A percentile compares a stretch with the other conserved stretches of the same genome.
Evolutionary conservation across 306 rosid species (phyloP).

Genomic region (Cicer cuneatum): DNA sequence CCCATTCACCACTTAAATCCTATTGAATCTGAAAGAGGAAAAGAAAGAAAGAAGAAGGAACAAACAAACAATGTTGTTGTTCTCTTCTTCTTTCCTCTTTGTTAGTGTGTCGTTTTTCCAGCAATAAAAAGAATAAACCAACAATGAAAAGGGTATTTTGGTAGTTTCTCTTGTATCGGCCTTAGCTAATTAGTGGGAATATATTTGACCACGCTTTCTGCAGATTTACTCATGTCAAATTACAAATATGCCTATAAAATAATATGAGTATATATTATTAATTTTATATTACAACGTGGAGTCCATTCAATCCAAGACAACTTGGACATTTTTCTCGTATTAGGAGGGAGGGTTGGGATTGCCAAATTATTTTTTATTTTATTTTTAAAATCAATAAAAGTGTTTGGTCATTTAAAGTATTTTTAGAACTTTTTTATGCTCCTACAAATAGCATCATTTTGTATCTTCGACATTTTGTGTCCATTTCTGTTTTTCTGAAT

Average conservation of each 20-base stretch:
- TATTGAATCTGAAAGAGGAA: conserved; percentile 19
- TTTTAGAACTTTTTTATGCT: too few species aligned
- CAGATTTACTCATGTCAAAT: not conserved
- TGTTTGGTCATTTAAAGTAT: too few species aligned
- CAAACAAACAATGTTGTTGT: conserved; percentile 49
- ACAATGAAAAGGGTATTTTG: conserved; percentile 23
- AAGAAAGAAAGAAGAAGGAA: conserved; percentile 49
- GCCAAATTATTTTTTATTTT: too few species aligned
- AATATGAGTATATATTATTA: not conserved
- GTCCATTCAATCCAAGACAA: not conserved
- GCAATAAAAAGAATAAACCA: conserved; percentile 42
- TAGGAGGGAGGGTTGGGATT: not conserved
- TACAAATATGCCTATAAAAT: conserved; percentile 16
- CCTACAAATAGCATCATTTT: too few species aligned
- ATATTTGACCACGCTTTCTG: not conserved
- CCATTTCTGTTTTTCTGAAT: too few species aligned
- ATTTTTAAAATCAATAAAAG: too few species aligned
- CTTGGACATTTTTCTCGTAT: not conserved
- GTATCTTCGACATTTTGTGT: too few species aligned
- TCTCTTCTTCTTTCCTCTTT: conserved; percentile 43
- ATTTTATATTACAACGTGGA: not conserved
- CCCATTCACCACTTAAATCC: conserved; percentile 57
- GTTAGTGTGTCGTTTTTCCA: conserved; percentile 49
- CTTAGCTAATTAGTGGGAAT: conserved; percentile 23
- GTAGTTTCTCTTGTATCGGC: conserved; percentile 5